Evolutionary conservation across 2,329 filamentous ascomycete species (phyloP).

Genomic region (Paracoccidioides lutzii): DNA sequence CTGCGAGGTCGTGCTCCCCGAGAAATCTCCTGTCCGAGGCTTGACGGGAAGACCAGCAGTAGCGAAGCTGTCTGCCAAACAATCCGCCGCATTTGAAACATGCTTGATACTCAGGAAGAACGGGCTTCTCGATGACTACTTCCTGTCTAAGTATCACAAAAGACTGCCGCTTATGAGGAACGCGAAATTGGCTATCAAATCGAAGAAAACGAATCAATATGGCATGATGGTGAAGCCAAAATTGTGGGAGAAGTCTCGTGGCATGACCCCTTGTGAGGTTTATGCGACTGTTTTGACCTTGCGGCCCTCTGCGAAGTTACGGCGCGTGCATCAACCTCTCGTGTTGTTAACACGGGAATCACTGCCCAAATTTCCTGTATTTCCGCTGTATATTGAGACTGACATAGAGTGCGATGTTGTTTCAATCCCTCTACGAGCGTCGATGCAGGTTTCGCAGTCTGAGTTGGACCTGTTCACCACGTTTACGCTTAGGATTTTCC

Average conservation of each 20-base stretch:
- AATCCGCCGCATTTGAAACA: conserved; percentile 75
- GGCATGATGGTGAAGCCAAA: conserved; percentile 65
- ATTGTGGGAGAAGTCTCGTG: conserved; percentile 49
- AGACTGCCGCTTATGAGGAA: conserved; percentile 73
- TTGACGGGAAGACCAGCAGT: conserved; percentile 49
- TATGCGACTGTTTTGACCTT: conserved; percentile 53
- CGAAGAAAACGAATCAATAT: conserved; percentile 62
- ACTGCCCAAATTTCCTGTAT: conserved; percentile 52
- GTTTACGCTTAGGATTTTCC: conserved; percentile 66
- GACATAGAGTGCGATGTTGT: conserved; percentile 47
- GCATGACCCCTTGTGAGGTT: conserved; percentile 38
- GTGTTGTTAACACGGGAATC: conserved; percentile 55
- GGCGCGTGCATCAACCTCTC: conserved; percentile 49
- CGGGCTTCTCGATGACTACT: conserved; percentile 56
- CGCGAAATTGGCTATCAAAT: conserved; percentile 66
- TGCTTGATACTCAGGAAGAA: conserved; percentile 57
- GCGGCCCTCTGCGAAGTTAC: conserved; percentile 42
- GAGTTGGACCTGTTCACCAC: conserved; percentile 45
- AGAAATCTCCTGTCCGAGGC: conserved; percentile 56
- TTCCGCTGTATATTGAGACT: conserved; percentile 60
- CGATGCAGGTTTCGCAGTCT: conserved; percentile 32
- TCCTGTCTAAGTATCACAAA: conserved; percentile 62
- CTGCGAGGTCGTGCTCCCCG: conserved; percentile 69
- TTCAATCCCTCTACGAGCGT: conserved; percentile 32
- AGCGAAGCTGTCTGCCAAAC: conserved; percentile 69